phyloP scores from a whole-genome alignment of 306 rosid species.

The Argentina anserina region DNA sequence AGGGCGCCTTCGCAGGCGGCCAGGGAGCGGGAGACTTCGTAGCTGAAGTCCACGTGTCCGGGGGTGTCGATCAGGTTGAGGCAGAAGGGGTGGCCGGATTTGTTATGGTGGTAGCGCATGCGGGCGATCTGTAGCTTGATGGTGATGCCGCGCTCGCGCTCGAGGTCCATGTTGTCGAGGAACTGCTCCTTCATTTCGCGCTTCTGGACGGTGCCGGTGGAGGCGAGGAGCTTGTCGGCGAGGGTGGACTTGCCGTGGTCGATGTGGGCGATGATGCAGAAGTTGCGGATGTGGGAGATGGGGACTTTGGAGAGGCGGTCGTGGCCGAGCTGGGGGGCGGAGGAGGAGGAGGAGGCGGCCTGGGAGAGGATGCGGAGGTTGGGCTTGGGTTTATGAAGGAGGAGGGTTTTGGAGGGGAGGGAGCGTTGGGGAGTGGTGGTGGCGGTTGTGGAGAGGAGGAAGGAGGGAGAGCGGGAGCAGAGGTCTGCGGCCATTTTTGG shows the following conservation, averaged over 20 bases:
- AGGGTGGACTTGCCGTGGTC: slow-evolving; percentile 90
- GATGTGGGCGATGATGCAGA: slow-evolving; percentile 80
- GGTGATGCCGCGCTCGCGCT: slow-evolving; percentile 91
- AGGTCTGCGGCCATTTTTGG: slow-evolving; percentile 61
- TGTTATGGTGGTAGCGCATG: slow-evolving; percentile 63
- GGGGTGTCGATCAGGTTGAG: slow-evolving; percentile 93
- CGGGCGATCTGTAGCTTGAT: slow-evolving; percentile 94
- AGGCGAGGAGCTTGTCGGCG: slow-evolving; percentile 82
- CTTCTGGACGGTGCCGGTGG: slow-evolving; percentile 81
- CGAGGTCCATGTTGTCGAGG: slow-evolving; percentile 99
- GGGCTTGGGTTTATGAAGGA: slow-evolving; percentile 13
- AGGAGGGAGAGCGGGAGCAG: slow-evolving; percentile 46
- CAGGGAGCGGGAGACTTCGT: slow-evolving; percentile 92
- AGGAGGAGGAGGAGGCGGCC: slow-evolving; percentile 30
- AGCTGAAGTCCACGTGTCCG: slow-evolving; percentile 93
- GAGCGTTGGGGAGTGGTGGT: slow-evolving; percentile 15
- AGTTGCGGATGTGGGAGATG: slow-evolving; percentile 67
- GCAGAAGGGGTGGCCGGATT: slow-evolving; percentile 57
- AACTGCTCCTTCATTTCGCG: slow-evolving; percentile 96
- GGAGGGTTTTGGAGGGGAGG: not conserved
- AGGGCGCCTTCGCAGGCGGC: slow-evolving; percentile 99
- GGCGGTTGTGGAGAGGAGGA: slow-evolving; percentile 58
- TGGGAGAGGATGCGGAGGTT: slow-evolving; percentile 31
- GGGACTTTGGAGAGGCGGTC: slow-evolving; percentile 87
- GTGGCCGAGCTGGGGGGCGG: slow-evolving; percentile 43